phyloP scores from a whole-genome alignment of 1,139 yeast species.

The Spencermartinsiella ligniputridi region DNA sequence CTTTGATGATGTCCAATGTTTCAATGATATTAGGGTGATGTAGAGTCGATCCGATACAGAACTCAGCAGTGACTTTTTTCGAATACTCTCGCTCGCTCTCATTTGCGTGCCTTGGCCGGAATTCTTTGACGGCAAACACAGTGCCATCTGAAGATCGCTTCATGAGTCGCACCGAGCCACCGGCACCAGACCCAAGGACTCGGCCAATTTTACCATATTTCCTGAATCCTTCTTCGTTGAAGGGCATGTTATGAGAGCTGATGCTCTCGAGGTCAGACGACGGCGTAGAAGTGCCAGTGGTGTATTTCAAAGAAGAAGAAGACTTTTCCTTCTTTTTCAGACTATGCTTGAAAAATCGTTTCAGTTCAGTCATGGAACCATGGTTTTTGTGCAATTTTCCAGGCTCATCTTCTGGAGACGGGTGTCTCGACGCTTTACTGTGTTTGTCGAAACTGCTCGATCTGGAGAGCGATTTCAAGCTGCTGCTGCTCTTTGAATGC shows the following conservation, averaged over 20 bases:
- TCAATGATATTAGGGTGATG: conserved; percentile 93
- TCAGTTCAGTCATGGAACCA: conserved; percentile 37
- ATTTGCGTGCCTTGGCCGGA: conserved; percentile 76
- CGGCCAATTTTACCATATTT: conserved; percentile 90
- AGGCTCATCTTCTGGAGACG: neutral
- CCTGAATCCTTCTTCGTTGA: conserved; percentile 44
- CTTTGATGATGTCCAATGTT: conserved; percentile 87
- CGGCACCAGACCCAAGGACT: conserved; percentile 94
- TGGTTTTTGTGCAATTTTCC: conserved; percentile 11
- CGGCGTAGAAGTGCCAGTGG: conserved; percentile 1
- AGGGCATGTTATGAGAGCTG: conserved; percentile 29
- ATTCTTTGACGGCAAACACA: conserved; percentile 95
- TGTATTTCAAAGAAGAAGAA: conserved; percentile 6
- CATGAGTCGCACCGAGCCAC: conserved; percentile 89
- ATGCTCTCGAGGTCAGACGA: conserved; percentile 5
- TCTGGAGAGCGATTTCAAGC: conserved; percentile 10
- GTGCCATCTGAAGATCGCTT: conserved; percentile 75
- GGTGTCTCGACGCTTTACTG: neutral
- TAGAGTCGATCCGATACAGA: conserved; percentile 92
- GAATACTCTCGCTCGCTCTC: conserved; percentile 88
- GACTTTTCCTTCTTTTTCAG: conserved; percentile 13
- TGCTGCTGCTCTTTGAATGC: conserved; percentile 10
- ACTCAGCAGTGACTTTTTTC: conserved; percentile 94
- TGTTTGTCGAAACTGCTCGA: neutral
- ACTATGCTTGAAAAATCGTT: conserved; percentile 35